Evolutionary conservation across 1,284 basidiomycete species (phyloP), one percentile per base, ranked within the genome.

Genomic region (Ceratobasidium sp.): DNA sequence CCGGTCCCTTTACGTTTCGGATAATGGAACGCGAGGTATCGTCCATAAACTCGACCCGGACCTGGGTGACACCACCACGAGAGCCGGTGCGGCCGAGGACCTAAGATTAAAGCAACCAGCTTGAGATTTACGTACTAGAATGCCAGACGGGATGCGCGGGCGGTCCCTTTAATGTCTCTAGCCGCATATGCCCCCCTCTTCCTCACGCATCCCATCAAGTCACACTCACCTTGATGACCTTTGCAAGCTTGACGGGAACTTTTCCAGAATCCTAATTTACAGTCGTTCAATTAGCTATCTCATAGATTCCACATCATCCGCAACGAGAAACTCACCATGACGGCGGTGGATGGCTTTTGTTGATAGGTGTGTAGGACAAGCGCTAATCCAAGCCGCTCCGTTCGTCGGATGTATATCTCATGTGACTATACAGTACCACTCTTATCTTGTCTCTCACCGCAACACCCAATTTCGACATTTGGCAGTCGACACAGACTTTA

Each of bases 41-140:
- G 87, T 99, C 97, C 94, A 99, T 94, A 90, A 99, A 99, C 87
- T 99, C 97, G 83, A 99, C 98, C 82, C 97, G 96, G 87, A 99
- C 97, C 90, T 99, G 98, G 82, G 96, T 99, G 83, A 99, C 97
- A 90, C 97, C 97, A 89, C 98, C 98, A 86, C 98, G 96, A 84
- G 97, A 99, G 82, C 98, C 98, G 85, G 98, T 99, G 84, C 98
- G 93, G 86, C 98, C 98, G 84, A 99, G 93, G 86, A 99, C 96
- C 95, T 98, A 81, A 62, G 57, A 80, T 78, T 26, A 67, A 44
- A n/a, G 17, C 40, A 1, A 10, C 52, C 77, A 50, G 66, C 52
- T 20, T 42, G 20, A 40, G 44, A 33, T 33, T 33, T 33, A 33
- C 33, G 4, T 33, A 33, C 33, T 33, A 33, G 33, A 33, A 4